Evolutionary conservation across 176 grass and related monocot species (phyloP).

Genomic region (Bromus sterilis): DNA sequence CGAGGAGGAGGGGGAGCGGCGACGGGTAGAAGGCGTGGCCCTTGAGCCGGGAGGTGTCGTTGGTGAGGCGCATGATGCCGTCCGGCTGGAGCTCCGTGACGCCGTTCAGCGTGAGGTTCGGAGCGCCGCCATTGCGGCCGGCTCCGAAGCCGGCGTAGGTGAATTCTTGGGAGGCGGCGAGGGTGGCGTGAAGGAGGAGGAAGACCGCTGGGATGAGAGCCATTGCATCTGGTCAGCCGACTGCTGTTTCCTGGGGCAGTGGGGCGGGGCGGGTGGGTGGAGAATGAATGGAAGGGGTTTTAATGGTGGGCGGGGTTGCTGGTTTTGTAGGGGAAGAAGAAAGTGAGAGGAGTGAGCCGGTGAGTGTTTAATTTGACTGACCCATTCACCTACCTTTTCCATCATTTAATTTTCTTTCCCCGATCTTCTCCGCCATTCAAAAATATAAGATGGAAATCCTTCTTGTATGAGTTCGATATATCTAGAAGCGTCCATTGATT

Average conservation of each 20-base stretch:
- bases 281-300: not conserved
- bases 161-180: slow-evolving; percentile 42
- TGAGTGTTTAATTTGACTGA: too few relatives aligned
- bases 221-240: slow-evolving; percentile 10
- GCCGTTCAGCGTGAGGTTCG: slow-evolving; percentile 45
- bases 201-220: not conserved
- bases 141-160: slow-evolving; percentile 47
- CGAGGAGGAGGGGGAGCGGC: slow-evolving; percentile 44
- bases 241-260: not conserved
- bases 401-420: too few relatives aligned
- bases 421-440: too few relatives aligned
- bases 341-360: not conserved
- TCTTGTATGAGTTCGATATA: too few relatives aligned
- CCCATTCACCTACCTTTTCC: too few relatives aligned
- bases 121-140: not conserved
- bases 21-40: slow-evolving; percentile 62
- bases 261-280: not conserved
- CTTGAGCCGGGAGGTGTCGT: slow-evolving; percentile 57
- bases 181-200: not conserved
- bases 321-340: slow-evolving; percentile 15
- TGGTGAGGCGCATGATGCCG: slow-evolving; percentile 65
- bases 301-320: not conserved
- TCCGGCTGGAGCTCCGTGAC: slow-evolving; percentile 28
- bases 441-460: too few relatives aligned
- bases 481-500: too few relatives aligned